Percentiles rank a stretch among this genome's conserved stretches.
Evolutionary conservation across 2,329 filamentous ascomycete species (phyloP).

Genomic region (Fusarium sp.): DNA sequence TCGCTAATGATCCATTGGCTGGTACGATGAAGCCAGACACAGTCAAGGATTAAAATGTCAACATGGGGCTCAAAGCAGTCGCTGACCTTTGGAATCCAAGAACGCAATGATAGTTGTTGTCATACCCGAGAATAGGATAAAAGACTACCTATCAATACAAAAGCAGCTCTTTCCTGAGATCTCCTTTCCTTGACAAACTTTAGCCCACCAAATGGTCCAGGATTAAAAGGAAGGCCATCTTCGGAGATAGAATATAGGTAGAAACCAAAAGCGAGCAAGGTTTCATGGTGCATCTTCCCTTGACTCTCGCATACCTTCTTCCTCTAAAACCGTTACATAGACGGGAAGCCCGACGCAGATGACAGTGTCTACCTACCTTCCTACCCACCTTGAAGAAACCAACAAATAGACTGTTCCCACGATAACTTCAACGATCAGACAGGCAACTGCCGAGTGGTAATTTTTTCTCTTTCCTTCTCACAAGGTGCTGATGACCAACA

Average conservation of each 20-base stretch:
- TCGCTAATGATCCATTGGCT: constrained; percentile 32
- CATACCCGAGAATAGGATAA: not conserved
- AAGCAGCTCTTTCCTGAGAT: not conserved
- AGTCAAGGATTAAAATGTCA: constrained; percentile 26
- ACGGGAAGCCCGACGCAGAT: constrained; percentile 32
- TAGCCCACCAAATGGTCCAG: not conserved
- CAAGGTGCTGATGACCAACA: not conserved
- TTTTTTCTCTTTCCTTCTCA: not conserved
- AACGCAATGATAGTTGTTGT: not conserved
- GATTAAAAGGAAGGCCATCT: not conserved
- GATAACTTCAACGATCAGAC: constrained; percentile 2
- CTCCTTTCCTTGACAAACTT: not conserved
- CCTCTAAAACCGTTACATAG: constrained; percentile 1
- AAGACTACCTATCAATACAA: not conserved
- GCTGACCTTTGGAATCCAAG: not conserved
- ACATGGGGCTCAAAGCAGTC: constrained; percentile 20
- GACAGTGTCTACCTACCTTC: not conserved
- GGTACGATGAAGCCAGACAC: constrained; percentile 22
- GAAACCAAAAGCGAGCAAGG: not conserved
- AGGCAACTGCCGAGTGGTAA: not conserved
- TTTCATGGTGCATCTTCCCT: constrained; percentile 23
- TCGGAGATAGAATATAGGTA: not conserved
- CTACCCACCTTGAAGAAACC: not conserved
- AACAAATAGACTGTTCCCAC: constrained; percentile 2
- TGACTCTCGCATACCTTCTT: constrained; percentile 15